Evolutionary conservation across 768 basidiomycete genomes (phyloP), one percentile per base, ranked within the genome.

Genomic region (Mycena rebaudengoi): DNA sequence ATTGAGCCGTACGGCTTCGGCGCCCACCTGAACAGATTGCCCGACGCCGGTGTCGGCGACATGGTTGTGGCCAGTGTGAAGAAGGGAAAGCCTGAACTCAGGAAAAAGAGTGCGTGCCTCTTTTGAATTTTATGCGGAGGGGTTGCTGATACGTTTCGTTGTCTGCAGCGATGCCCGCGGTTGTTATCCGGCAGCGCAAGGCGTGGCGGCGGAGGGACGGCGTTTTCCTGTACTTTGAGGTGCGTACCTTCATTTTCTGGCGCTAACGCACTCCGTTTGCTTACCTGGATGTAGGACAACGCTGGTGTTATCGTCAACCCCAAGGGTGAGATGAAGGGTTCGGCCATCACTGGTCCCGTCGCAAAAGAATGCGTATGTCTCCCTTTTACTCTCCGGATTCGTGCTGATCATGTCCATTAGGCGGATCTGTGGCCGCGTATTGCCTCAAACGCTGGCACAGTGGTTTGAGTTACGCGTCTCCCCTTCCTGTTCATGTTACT

Each of bases 321-420:
- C 75, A 98, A 98, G 87, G 97, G 97, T 73, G 98, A 99, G 85
- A 99, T 99, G 98, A 99, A 99, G 86, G 97, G 97, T 50, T 96
- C 94, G 53, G 94, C 94, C 64, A 97, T 98, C 76, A 94, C 95
- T 33, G 95, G 95, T 60, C 96, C 95, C 39, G 94, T 99, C 66
- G 98, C 97, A 83, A 99, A 99, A 89, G 97, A 98, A 94, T 99
- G 98, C 76, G 94, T 95, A 77, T 40, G 94, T 89, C 41, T 8
- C 7, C 1, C 21, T n/a, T 32, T 51, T 46, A 23, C 5, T 43
- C 8, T n/a, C 20, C 41, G 45, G 26, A 32, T 30, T 13, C 6
- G 23, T 2, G 32, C 29, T 64, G 18, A 35, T 33, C 18, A n/a
- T 40, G 30, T 49, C 30, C 29, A 49, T 50, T 46, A 95, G 93